These are phyloP conservation scores for Pseudognaphalium luteoalbum DNA, from an alignment of 129 eudicot species.

Conservation along the genomic window DNA sequence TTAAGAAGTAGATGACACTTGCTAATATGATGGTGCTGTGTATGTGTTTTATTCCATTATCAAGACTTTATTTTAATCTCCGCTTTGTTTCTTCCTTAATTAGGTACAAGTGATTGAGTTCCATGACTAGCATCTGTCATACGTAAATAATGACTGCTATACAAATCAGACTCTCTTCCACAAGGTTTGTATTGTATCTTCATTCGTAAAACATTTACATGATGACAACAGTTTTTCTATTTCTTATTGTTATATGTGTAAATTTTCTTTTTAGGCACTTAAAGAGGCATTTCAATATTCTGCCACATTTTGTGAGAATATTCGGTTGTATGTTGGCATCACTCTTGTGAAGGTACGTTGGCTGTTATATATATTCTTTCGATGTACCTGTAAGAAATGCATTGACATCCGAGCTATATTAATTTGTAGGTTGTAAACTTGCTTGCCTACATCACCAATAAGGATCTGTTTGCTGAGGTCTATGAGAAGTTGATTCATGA, in stretches of 20 bases:
- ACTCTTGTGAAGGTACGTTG: no score
- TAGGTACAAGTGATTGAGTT: conserved; percentile 75
- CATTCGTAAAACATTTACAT: neutral
- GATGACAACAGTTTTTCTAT: neutral
- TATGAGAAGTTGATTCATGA: neutral
- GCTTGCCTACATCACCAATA: neutral
- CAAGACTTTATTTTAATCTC: no score
- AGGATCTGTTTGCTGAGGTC: neutral
- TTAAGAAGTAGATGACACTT: no score
- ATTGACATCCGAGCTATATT: conserved; percentile 57
- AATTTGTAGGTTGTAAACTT: neutral
- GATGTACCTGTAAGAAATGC: conserved; percentile 56
- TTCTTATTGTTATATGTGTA: neutral
- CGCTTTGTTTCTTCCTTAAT: no score
- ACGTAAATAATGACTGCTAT: conserved; percentile 78
- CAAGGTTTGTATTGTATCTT: conserved; percentile 47
- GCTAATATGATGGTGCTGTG: no score
- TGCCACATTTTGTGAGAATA: conserved; percentile 23
- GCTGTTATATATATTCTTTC: no score
- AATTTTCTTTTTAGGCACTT: conserved; percentile 52
- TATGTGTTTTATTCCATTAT: no score
- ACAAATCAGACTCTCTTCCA: conserved; percentile 78
- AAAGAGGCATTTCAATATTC: conserved; percentile 87
- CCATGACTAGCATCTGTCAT: conserved; percentile 77
- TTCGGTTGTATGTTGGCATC: no score